Evolutionary conservation across 805 yeast species (phyloP), one percentile per base, ranked within the genome.

Genomic region (Starmerella lactis-condensi): DNA sequence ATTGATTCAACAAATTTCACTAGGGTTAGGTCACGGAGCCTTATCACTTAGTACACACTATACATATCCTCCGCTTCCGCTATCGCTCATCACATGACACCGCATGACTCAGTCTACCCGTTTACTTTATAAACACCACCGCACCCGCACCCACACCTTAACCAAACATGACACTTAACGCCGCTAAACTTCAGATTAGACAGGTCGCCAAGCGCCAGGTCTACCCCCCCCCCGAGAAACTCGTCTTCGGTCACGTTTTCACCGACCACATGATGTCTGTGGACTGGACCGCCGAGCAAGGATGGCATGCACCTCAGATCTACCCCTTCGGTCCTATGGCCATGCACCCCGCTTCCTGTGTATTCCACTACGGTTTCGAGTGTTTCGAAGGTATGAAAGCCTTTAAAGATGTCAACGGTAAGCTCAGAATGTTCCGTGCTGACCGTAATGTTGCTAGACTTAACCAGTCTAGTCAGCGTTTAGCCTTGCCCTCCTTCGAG

Each of bases 321-420:
- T 67, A 68, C 42, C 95, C 96, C 16, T 82, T 78, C 52, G 83
- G 74, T 31, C 69, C 69, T 30, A 58, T 85, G 32, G 47, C 62
- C 12, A 55, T 85, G 36, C 94, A 83, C 49, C 98, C 98, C 17
- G 72, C 93, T 14, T 60, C 89, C 13, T 69, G 77, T 53, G 96
- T 83, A 21, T 72, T 85, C 60, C 98, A 85, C 62, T 85, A 85
- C 50, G 85, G 92, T 4, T 85, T 89, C 50, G 93, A 81, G 56
- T 67, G 85, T 37, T 89, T 85, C 44, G 98, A 85, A 61, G 98
- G 98, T 43, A 63, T 85, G 61, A 85, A 85, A 62, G 95, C 95
- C 10, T 85, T 83, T 65, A 58, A 62, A 42, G 71, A 69, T 34
- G 44, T 35, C 15, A 28, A 47, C 26, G 76, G 75, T 39, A 55